Conservation (phyloP, 805 yeast species). For the Yamadazyma insecticola region DNA sequence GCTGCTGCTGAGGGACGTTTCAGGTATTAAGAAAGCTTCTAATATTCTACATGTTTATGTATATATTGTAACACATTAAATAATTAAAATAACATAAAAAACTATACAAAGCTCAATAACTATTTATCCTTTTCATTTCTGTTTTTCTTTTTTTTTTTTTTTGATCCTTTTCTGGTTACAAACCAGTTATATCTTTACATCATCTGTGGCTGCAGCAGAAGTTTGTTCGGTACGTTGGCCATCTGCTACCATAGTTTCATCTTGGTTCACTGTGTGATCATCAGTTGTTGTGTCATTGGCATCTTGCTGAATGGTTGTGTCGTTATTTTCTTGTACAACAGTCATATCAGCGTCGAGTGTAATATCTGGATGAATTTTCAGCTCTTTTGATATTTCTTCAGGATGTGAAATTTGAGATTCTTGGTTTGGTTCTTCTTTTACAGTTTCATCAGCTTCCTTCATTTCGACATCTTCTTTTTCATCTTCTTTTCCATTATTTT, state of each 20-base stretch:
- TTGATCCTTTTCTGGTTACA: too few relatives aligned
- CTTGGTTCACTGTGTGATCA: slow-evolving; percentile 30
- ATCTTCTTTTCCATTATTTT: slow-evolving; percentile 6
- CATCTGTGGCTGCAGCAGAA: slow-evolving; percentile 1
- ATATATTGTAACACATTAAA: too few relatives aligned
- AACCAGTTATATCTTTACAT: background rate
- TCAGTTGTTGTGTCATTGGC: slow-evolving; percentile 47
- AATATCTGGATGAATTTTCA: slow-evolving; percentile 5
- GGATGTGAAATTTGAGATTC: slow-evolving; percentile 10
- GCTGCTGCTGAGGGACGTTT: slow-evolving; percentile 43
- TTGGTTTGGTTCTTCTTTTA: slow-evolving; percentile 13
- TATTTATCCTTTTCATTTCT: too few relatives aligned
- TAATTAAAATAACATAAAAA: too few relatives aligned
- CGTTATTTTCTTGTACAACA: slow-evolving; percentile 41
- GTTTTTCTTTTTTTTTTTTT: too few relatives aligned
- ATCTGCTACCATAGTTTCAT: slow-evolving; percentile 19
- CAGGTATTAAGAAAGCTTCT: background rate
- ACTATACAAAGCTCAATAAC: too few relatives aligned
- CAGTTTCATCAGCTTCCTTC: slow-evolving; percentile 4
- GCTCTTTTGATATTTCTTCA: background rate
- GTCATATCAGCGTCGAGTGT: slow-evolving; percentile 44
- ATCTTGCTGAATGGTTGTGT: slow-evolving; percentile 44
- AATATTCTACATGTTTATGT: background rate
- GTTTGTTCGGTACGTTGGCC: slow-evolving; percentile 2
- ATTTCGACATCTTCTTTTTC: slow-evolving; percentile 9